Evolutionary conservation across 2,329 filamentous ascomycete species (phyloP).

Genomic region (Hypocrella siamensis): DNA sequence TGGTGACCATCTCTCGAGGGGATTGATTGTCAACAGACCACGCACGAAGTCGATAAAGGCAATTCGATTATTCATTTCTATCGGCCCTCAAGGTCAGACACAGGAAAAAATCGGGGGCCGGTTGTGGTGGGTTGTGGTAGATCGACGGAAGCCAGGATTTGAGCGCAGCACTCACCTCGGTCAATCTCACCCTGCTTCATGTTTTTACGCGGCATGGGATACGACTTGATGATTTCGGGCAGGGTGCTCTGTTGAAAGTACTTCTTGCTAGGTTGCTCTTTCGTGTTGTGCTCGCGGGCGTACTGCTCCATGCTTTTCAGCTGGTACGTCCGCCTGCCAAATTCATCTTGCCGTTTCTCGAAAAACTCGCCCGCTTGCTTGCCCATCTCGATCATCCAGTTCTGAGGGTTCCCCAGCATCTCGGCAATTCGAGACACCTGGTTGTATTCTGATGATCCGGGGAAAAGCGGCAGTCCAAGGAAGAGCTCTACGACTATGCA

Average conservation of each 20-base stretch:
- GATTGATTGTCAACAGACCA: constrained; percentile 84
- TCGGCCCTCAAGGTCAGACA: constrained; percentile 6
- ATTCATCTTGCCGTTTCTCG: constrained; percentile 83
- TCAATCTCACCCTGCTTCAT: constrained; percentile 98
- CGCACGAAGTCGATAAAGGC: constrained; percentile 98
- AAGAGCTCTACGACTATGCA: constrained; percentile 98
- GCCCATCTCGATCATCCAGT: constrained; percentile 98
- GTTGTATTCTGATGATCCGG: constrained; percentile 96
- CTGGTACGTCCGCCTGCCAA: constrained; percentile 75
- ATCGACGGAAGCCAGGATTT: too few species aligned
- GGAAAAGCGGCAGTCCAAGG: constrained; percentile 84
- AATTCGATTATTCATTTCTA: constrained; percentile 96
- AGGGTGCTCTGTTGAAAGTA: constrained; percentile 92
- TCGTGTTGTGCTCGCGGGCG: constrained; percentile 84
- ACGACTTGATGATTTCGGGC: constrained; percentile 93
- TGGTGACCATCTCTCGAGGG: constrained; percentile 90
- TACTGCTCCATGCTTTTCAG: constrained; percentile 98
- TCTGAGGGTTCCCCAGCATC: constrained; percentile 91
- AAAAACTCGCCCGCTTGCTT: constrained; percentile 97
- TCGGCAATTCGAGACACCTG: constrained; percentile 94
- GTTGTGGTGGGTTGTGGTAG: too few species aligned
- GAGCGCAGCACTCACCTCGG: constrained; percentile 45
- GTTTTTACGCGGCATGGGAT: constrained; percentile 96
- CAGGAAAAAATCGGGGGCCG: background rate
- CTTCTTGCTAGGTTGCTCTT: constrained; percentile 98